Percentiles rank a stretch among this genome's conserved stretches.
These are phyloP conservation scores for Annona cherimola DNA, from an alignment of 164 flowering plant genomes.

Conservation along the genomic window DNA sequence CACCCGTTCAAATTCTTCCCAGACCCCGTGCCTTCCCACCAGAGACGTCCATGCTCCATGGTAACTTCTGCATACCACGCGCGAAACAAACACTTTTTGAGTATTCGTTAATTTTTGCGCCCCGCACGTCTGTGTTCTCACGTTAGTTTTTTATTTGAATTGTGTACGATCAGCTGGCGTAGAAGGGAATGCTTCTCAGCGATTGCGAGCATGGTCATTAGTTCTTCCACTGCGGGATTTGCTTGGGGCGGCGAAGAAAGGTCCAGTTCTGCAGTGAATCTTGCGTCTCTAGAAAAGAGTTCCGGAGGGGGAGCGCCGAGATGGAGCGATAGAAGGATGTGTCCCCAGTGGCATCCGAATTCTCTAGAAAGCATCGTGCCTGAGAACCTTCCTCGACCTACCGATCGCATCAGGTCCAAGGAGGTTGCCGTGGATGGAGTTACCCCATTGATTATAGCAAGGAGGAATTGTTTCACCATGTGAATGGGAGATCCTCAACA, in stretches of 20 bases:
- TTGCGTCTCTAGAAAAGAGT: no score
- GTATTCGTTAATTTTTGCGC: not conserved
- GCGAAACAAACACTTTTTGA: no score
- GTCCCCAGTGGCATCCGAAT: not conserved
- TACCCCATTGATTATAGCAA: not conserved
- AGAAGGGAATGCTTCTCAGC: not conserved
- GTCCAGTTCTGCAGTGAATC: not conserved
- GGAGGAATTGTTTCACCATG: not conserved
- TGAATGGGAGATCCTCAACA: not conserved
- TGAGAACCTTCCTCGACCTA: not conserved
- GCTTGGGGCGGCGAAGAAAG: not conserved
- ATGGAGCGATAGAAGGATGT: not conserved
- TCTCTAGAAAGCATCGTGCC: not conserved
- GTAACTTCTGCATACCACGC: not conserved
- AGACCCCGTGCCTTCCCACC: not conserved
- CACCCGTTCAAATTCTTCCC: not conserved
- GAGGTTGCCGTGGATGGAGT: not conserved
- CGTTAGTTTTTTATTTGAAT: no score
- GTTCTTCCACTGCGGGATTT: not conserved
- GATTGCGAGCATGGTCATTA: not conserved
- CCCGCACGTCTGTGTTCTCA: not conserved
- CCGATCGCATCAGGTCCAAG: not conserved
- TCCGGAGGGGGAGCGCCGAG: not conserved
- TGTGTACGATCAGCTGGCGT: not conserved
- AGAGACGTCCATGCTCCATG: not conserved